Conservation (phyloP, 2,329 filamentous ascomycete genomes). For the Periconia sp. region DNA sequence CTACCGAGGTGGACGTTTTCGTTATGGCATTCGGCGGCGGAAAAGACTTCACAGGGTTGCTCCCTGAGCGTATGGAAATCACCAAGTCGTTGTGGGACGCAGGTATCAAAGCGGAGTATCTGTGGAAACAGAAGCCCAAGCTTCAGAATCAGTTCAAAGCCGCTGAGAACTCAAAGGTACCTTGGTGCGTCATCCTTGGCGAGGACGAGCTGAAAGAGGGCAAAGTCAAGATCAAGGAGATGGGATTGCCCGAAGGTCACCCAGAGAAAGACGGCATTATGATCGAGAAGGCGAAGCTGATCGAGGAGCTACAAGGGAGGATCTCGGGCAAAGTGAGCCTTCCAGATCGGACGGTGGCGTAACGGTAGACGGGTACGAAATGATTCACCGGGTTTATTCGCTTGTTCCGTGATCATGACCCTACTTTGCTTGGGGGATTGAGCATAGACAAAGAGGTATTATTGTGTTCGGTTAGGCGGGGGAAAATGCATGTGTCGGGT, state of each 20-base stretch:
- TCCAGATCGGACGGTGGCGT: slow-evolving; percentile 9
- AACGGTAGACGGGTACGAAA: too few species aligned
- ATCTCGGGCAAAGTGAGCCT: slow-evolving; percentile 40
- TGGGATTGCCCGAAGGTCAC: slow-evolving; percentile 80
- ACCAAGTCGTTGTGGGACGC: slow-evolving; percentile 81
- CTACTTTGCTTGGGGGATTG: too few species aligned
- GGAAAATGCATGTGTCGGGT: too few species aligned
- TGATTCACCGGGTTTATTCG: too few species aligned
- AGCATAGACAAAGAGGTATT: too few species aligned
- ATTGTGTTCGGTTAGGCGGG: too few species aligned
- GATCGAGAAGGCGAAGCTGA: slow-evolving; percentile 68
- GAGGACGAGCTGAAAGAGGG: slow-evolving; percentile 86
- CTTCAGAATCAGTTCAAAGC: slow-evolving; percentile 89
- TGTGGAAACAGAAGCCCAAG: slow-evolving; percentile 90
- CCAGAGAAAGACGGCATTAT: slow-evolving; percentile 88
- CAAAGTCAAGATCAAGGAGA: slow-evolving; percentile 86
- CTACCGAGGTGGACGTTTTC: slow-evolving; percentile 84
- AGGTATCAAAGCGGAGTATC: slow-evolving; percentile 89
- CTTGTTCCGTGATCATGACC: too few species aligned
- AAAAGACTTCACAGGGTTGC: slow-evolving; percentile 79
- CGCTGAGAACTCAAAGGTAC: slow-evolving; percentile 78
- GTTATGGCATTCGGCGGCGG: slow-evolving; percentile 94
- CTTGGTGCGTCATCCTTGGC: slow-evolving; percentile 86
- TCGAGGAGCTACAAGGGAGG: slow-evolving; percentile 65
- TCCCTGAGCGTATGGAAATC: slow-evolving; percentile 84